Evolutionary conservation across 805 yeast genomes (phyloP).

Genomic region (Metschnikowia kofuensis): DNA sequence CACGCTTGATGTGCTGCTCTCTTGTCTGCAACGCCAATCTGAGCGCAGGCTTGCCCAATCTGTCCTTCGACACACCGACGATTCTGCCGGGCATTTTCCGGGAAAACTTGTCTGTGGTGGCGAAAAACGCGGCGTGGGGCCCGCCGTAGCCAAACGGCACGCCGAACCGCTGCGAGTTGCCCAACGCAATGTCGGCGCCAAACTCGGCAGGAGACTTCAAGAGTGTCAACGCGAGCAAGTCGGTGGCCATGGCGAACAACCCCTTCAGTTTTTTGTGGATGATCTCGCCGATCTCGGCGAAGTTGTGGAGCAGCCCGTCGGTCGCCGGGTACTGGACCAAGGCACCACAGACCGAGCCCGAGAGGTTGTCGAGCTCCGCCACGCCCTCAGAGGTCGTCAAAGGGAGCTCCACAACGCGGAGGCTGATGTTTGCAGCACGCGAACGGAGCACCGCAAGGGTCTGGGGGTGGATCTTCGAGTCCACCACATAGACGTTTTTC

Average conservation of each 20-base stretch:
- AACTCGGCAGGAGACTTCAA: slow-evolving; percentile 79
- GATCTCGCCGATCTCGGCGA: slow-evolving; percentile 55
- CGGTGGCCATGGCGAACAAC: slow-evolving; percentile 83
- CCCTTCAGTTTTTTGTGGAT: slow-evolving; percentile 70
- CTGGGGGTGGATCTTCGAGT: slow-evolving; percentile 76
- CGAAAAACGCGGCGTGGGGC: slow-evolving; percentile 97
- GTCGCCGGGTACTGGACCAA: slow-evolving; percentile 90
- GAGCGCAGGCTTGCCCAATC: slow-evolving; percentile 84
- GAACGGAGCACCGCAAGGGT: slow-evolving; percentile 76
- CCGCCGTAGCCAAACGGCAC: slow-evolving; percentile 99
- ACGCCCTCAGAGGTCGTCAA: slow-evolving; percentile 42
- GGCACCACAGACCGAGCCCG: slow-evolving; percentile 64
- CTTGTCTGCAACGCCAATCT: slow-evolving; percentile 95
- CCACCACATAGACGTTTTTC: slow-evolving; percentile 67
- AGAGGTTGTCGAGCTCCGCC: slow-evolving; percentile 22
- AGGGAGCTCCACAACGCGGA: slow-evolving; percentile 60
- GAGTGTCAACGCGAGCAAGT: slow-evolving; percentile 82
- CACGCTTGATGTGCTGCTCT: slow-evolving; percentile 97
- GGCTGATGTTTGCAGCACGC: slow-evolving; percentile 72
- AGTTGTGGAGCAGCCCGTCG: slow-evolving; percentile 58
- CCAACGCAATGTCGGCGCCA: slow-evolving; percentile 91
- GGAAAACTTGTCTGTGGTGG: slow-evolving; percentile 75
- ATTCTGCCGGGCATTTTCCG: slow-evolving; percentile 96
- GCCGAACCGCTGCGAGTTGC: slow-evolving; percentile 93
- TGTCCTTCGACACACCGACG: slow-evolving; percentile 88